A percentile compares a stretch with the other conserved stretches of the same genome.
phyloP scores from a whole-genome alignment of 2,329 filamentous ascomycete genomes.

The Pestalotiopsis sp. region DNA sequence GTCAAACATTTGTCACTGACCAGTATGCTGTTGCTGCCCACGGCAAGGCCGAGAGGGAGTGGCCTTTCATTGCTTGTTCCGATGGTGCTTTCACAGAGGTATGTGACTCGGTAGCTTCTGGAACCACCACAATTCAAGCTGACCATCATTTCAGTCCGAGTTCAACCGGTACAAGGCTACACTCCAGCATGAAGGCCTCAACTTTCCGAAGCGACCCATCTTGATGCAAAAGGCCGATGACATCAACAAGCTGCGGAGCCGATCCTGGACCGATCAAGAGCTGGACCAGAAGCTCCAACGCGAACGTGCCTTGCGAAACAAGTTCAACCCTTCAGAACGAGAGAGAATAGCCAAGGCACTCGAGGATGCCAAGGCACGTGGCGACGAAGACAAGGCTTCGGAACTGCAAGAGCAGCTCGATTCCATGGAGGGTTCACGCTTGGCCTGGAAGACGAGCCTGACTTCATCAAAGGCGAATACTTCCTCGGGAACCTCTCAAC shows the following conservation, averaged over 20 bases:
- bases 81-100: slow-evolving; percentile 85
- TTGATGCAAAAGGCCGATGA: slow-evolving; percentile 75
- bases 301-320: slow-evolving; percentile 68
- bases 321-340: slow-evolving; percentile 68
- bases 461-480: slow-evolving; percentile 54
- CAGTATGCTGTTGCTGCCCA: slow-evolving; percentile 82
- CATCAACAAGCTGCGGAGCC: slow-evolving; percentile 78
- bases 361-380: slow-evolving; percentile 65
- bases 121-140: neutral
- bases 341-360: slow-evolving; percentile 67
- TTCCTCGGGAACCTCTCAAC: slow-evolving; percentile 61
- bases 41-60: slow-evolving; percentile 81
- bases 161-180: slow-evolving; percentile 79
- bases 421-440: slow-evolving; percentile 66
- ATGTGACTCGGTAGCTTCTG: slow-evolving; percentile 27
- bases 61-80: slow-evolving; percentile 89
- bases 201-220: slow-evolving; percentile 72
- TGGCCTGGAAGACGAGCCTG: slow-evolving; percentile 72
- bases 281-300: slow-evolving; percentile 78
- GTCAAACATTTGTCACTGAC: slow-evolving; percentile 79
- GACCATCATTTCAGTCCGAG: slow-evolving; percentile 58
- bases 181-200: slow-evolving; percentile 71
- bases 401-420: slow-evolving; percentile 64
- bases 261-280: slow-evolving; percentile 81
- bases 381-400: slow-evolving; percentile 60